phyloP scores from a whole-genome alignment of 805 yeast species.

The Zygoascus bituminiphila region DNA sequence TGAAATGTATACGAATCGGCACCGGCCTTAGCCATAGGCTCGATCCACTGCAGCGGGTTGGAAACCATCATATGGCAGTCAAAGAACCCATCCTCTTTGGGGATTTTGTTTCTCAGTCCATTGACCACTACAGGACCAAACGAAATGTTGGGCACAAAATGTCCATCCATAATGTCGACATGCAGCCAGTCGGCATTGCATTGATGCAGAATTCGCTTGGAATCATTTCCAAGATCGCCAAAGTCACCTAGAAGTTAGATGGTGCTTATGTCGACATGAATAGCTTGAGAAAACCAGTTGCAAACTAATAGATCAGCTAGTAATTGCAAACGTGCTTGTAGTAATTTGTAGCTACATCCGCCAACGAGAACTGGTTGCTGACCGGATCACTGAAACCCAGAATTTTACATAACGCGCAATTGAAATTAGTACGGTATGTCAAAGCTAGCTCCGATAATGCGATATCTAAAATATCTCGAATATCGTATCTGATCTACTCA shows the following conservation, averaged over 20 bases:
- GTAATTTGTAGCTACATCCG: too few relatives aligned
- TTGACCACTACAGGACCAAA: slow-evolving; percentile 86
- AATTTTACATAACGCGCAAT: too few relatives aligned
- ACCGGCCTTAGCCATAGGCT: slow-evolving; percentile 84
- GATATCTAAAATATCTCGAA: too few relatives aligned
- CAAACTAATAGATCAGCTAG: too few relatives aligned
- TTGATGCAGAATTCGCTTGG: slow-evolving; percentile 67
- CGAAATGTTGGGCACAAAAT: slow-evolving; percentile 94
- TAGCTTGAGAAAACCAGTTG: too few relatives aligned
- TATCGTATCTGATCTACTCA: too few relatives aligned
- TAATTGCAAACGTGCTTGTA: too few relatives aligned
- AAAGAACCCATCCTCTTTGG: slow-evolving; percentile 58
- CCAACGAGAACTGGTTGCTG: too few relatives aligned
- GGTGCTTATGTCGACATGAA: background rate
- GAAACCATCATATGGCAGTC: slow-evolving; percentile 99
- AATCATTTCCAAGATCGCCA: slow-evolving; percentile 79
- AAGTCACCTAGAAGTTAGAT: slow-evolving; percentile 47
- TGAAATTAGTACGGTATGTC: too few relatives aligned
- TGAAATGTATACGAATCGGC: slow-evolving; percentile 97
- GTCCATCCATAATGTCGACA: slow-evolving; percentile 98
- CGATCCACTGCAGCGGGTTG: slow-evolving; percentile 87
- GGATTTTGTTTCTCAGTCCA: slow-evolving; percentile 67
- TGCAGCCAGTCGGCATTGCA: slow-evolving; percentile 92
- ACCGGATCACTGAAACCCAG: too few relatives aligned
- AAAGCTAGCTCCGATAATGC: too few relatives aligned